phyloP scores from a whole-genome alignment of 495 filamentous ascomycete species.

The Neurospora tetraspora region DNA sequence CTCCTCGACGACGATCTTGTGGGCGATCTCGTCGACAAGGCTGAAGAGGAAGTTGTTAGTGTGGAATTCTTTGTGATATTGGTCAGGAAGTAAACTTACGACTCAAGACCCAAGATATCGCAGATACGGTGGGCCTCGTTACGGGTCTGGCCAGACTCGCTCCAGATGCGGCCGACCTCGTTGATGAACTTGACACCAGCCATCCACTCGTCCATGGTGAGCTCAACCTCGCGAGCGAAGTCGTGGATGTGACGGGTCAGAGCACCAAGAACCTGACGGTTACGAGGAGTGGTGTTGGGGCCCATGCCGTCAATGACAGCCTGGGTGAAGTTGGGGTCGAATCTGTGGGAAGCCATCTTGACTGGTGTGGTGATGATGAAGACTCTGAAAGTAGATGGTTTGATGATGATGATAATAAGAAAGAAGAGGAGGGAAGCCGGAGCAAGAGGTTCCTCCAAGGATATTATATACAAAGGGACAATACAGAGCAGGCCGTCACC shows the following conservation, averaged over 20 bases:
- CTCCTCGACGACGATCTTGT: slow-evolving; percentile 64
- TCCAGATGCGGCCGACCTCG: slow-evolving; percentile 41
- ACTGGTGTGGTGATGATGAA: no score
- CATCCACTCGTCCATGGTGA: slow-evolving; percentile 75
- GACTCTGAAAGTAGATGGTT: neutral
- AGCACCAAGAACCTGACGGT: slow-evolving; percentile 52
- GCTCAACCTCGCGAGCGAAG: slow-evolving; percentile 73
- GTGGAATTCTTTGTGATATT: neutral
- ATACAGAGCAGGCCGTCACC: neutral
- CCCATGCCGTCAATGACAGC: slow-evolving; percentile 67
- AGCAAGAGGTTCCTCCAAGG: neutral
- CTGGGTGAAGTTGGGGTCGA: slow-evolving; percentile 70
- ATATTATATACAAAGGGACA: neutral
- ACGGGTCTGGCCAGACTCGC: slow-evolving; percentile 50
- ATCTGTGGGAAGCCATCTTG: slow-evolving; percentile 28
- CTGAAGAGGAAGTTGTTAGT: slow-evolving; percentile 23
- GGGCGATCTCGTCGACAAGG: slow-evolving; percentile 76
- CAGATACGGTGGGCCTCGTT: slow-evolving; percentile 67
- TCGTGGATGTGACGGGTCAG: slow-evolving; percentile 73
- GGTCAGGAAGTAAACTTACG: slow-evolving; percentile 42
- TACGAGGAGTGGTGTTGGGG: slow-evolving; percentile 57
- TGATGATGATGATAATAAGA: neutral
- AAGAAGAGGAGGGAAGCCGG: neutral
- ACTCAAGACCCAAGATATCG: slow-evolving; percentile 75
- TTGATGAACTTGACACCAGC: slow-evolving; percentile 55